These are phyloP conservation scores for Penicillium parvum DNA, from an alignment of 495 filamentous ascomycete species.

Conservation along the genomic window DNA sequence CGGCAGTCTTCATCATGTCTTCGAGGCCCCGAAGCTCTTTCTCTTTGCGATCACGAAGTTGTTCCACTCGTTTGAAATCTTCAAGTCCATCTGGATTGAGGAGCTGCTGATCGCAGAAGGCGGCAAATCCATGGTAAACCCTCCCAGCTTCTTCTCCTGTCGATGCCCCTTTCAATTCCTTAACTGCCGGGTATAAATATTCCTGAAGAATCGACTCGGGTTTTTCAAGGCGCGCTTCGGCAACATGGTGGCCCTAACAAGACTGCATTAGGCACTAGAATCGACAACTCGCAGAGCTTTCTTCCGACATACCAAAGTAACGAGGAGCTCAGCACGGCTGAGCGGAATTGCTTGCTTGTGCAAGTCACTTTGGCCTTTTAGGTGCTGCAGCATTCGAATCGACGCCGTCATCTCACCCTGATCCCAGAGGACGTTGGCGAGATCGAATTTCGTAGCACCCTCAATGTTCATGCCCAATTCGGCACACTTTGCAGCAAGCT, in stretches of 20 bases:
- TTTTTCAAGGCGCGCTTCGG: constrained; percentile 88
- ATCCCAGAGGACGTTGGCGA: constrained; percentile 89
- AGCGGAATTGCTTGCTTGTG: constrained; percentile 69
- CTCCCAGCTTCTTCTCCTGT: constrained; percentile 73
- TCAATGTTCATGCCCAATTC: constrained; percentile 68
- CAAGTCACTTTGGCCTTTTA: constrained; percentile 57
- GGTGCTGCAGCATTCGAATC: constrained; percentile 76
- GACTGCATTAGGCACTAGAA: constrained; percentile 13
- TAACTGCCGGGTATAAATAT: constrained; percentile 78
- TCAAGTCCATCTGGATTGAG: constrained; percentile 78
- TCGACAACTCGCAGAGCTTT: neutral
- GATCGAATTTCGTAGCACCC: constrained; percentile 68
- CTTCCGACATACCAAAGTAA: constrained; percentile 67
- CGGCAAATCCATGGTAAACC: constrained; percentile 91
- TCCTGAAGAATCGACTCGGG: constrained; percentile 82
- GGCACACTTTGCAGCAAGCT: constrained; percentile 63
- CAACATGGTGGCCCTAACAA: constrained; percentile 70
- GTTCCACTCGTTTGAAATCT: constrained; percentile 77
- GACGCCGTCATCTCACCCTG: constrained; percentile 89
- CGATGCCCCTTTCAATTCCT: constrained; percentile 64
- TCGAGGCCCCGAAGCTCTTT: constrained; percentile 67
- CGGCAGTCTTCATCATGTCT: constrained; percentile 47
- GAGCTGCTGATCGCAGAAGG: constrained; percentile 90
- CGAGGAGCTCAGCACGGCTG: constrained; percentile 74
- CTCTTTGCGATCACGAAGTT: constrained; percentile 74